Conservation (phyloP, 2,329 filamentous ascomycete species). For the Ophiobolus disseminans region DNA sequence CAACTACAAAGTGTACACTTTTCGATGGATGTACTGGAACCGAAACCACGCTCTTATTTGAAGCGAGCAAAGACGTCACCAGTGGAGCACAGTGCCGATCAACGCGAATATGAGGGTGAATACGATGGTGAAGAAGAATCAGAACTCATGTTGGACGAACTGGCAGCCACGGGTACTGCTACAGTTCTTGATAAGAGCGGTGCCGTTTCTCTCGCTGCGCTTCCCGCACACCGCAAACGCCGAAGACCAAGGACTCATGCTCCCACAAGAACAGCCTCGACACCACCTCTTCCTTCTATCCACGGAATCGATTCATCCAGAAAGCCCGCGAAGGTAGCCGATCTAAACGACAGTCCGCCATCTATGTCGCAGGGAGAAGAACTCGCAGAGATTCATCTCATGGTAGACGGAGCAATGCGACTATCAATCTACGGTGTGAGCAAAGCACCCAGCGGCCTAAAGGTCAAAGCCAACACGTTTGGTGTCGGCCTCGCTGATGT, state of each 20-base stretch:
- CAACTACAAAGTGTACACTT: slow-evolving; percentile 40
- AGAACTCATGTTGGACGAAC: not conserved
- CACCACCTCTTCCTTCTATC: too few species aligned
- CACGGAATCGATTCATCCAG: too few species aligned
- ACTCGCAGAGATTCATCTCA: slow-evolving; percentile 2
- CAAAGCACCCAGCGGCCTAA: slow-evolving; percentile 31
- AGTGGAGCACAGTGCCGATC: not conserved
- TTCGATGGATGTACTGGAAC: slow-evolving; percentile 26
- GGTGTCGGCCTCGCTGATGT: slow-evolving; percentile 45
- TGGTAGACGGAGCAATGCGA: slow-evolving; percentile 48
- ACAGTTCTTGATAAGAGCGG: too few species aligned
- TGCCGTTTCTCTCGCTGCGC: not conserved
- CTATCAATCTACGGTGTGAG: slow-evolving; percentile 40
- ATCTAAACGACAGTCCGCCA: not conserved
- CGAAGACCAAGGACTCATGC: not conserved
- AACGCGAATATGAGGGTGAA: not conserved
- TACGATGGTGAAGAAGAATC: not conserved
- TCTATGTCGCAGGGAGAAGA: not conserved
- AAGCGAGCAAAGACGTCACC: slow-evolving; percentile 18
- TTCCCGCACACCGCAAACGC: not conserved
- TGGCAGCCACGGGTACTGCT: too few species aligned
- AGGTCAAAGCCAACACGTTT: slow-evolving; percentile 42
- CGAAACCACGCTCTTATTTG: slow-evolving; percentile 8
- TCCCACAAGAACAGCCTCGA: not conserved
- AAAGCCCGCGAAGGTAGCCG: too few species aligned